A percentile compares a stretch with the other conserved stretches of the same genome.
Conservation (phyloP, 768 basidiomycete species). For the Tricholomella constricta region DNA sequence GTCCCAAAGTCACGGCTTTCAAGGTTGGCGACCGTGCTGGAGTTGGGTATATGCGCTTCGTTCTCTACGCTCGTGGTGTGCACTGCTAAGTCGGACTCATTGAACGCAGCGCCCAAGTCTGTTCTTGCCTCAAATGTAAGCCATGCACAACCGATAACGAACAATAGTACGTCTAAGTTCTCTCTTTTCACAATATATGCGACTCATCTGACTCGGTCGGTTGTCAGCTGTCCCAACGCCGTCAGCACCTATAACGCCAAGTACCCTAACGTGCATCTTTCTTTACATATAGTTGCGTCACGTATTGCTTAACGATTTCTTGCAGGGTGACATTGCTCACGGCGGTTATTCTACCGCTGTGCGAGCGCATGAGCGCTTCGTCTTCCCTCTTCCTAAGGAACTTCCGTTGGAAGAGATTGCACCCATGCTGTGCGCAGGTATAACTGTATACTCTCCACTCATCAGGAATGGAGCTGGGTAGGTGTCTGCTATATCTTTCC, state of each 20-base stretch:
- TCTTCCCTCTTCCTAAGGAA: conserved; percentile 57
- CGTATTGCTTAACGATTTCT: background rate
- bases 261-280: conserved; percentile 35
- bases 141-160: conserved; percentile 53
- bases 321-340: conserved; percentile 36
- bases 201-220: background rate
- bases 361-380: conserved; percentile 52
- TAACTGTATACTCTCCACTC: conserved; percentile 67
- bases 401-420: conserved; percentile 56
- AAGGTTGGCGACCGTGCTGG: conserved; percentile 61
- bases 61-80: background rate
- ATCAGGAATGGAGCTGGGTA: conserved; percentile 47
- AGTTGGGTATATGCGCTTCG: conserved; percentile 27
- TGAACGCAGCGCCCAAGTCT: conserved; percentile 42
- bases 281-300: background rate
- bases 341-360: conserved; percentile 53
- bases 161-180: conserved; percentile 41
- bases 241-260: conserved; percentile 44
- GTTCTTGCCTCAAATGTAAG: conserved; percentile 49
- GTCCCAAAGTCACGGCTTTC: conserved; percentile 53
- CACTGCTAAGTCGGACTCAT: background rate
- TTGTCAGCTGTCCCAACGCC: conserved; percentile 41
- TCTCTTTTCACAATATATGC: background rate
- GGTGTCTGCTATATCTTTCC: background rate
- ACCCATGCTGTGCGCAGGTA: conserved; percentile 65